Evolutionary conservation across 2,329 filamentous ascomycete species (phyloP), one percentile per base, ranked within the genome.

Genomic region (Aspergillus pseudonomiae): DNA sequence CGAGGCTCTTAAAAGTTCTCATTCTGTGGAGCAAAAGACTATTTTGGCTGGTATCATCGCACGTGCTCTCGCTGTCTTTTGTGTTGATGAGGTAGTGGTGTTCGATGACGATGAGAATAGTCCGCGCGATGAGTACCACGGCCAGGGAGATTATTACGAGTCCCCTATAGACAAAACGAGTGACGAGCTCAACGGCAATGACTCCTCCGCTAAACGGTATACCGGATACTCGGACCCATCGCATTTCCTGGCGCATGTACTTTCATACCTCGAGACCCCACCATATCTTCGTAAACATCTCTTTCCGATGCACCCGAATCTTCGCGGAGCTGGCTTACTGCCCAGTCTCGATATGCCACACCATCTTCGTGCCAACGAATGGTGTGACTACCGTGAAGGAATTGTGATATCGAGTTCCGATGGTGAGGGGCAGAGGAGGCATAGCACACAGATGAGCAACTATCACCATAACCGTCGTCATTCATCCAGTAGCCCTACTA

Each of bases 321-420:
- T 96, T 48, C 83, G 87, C 45, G 87, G 87, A 14, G 91, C 91
- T 45, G 92, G 91, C 9, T 83, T 89, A 45, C 80, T 96, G 32
- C 91, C 91, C 0, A 91, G 87, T 71, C 81, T 96, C 62, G 93
- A 96, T 75, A 92, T 95, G 85, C 93, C 93, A 19, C 91, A 94
- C 75, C 93, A 96, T 77, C 83, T 93, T 10, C 85, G 91, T 66
- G 84, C 86, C 16, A 86, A 90, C 60, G 92, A 96, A 72, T 93
- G 90, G 88, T 88, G 92, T 67, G 85, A 86, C 19, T 96, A 92
- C 74, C 87, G 92, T 26, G 93, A 96, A 74, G 93, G 92, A 6
- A 87, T 94, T 30, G 88, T 90, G 0, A 71, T 89, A 2, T 57
- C 60, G 32, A 62, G 36, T 21, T 26, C 54, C 36, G 76, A 81